A percentile compares a stretch with the other conserved stretches of the same genome.
phyloP scores from a whole-genome alignment of 805 yeast species.

The Ogataea zsoltii region DNA sequence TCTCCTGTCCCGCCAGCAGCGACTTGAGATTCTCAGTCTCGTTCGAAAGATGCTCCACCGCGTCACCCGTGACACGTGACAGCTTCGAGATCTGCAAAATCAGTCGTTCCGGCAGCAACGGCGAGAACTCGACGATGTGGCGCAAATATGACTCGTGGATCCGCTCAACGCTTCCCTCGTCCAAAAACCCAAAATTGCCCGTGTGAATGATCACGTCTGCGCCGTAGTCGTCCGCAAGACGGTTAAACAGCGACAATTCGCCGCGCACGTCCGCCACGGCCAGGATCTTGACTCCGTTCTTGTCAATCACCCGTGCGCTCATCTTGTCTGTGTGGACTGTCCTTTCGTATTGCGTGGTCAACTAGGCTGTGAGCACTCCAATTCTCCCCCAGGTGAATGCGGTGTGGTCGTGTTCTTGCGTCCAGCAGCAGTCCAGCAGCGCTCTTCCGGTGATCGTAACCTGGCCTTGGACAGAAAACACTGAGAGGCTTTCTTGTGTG shows the following conservation, averaged over 20 bases:
- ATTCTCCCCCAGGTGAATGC: too few species aligned
- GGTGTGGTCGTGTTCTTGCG: too few species aligned
- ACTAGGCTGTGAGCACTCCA: too few species aligned
- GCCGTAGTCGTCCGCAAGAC: slow-evolving; percentile 43
- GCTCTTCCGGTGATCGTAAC: too few species aligned
- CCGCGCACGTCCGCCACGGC: slow-evolving; percentile 60
- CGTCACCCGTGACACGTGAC: slow-evolving; percentile 46
- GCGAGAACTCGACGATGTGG: slow-evolving; percentile 67
- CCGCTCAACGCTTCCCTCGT: slow-evolving; percentile 50
- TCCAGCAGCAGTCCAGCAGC: too few species aligned
- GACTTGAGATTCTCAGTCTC: slow-evolving; percentile 40
- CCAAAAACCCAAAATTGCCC: slow-evolving; percentile 81
- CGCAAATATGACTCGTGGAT: slow-evolving; percentile 60
- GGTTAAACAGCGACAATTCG: slow-evolving; percentile 49
- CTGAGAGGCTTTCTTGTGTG: too few species aligned
- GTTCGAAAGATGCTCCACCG: slow-evolving; percentile 39
- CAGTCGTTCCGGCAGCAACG: slow-evolving; percentile 49
- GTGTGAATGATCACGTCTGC: slow-evolving; percentile 65
- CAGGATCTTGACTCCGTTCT: slow-evolving; percentile 24
- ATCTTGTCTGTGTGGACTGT: background rate
- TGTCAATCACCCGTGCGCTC: slow-evolving; percentile 18
- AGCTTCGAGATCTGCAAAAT: slow-evolving; percentile 53
- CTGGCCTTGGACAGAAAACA: too few species aligned
- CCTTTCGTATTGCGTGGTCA: too few species aligned
- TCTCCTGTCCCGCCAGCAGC: slow-evolving; percentile 36